These are phyloP conservation scores for Aspergillus transmontanensis DNA, from an alignment of 2,329 filamentous ascomycete species.

Conservation along the genomic window DNA sequence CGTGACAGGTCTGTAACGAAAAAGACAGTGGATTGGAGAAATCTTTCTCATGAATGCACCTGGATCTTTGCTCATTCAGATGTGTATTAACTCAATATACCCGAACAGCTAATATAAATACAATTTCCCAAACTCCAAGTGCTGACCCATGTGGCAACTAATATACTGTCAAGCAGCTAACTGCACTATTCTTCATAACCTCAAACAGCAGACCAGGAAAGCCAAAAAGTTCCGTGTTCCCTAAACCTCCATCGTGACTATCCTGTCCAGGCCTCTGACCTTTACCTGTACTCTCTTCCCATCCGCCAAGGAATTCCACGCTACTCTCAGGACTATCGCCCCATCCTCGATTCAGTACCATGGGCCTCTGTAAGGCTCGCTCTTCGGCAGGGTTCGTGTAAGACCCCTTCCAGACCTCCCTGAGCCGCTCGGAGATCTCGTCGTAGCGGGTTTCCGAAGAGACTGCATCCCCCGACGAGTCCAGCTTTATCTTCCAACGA, in stretches of 20 bases:
- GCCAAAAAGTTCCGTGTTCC: constrained; percentile 83
- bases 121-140: neutral
- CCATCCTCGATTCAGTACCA: constrained; percentile 90
- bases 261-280: constrained; percentile 46
- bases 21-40: neutral
- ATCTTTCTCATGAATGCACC: neutral
- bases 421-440: constrained; percentile 70
- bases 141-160: constrained; percentile 39
- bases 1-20: neutral
- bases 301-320: constrained; percentile 80
- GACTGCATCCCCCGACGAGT: constrained; percentile 49
- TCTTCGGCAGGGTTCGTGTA: constrained; percentile 62
- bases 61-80: neutral
- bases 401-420: constrained; percentile 68
- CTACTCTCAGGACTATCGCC: constrained; percentile 89
- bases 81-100: neutral
- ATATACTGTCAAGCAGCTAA: constrained; percentile 88
- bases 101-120: neutral
- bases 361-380: constrained; percentile 59
- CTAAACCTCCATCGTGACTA: constrained; percentile 56
- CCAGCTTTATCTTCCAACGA: constrained; percentile 73
- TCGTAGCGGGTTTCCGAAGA: constrained; percentile 78
- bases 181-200: constrained; percentile 86
- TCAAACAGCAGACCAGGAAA: constrained; percentile 95
- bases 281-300: constrained; percentile 70